Percentiles rank a stretch among this genome's conserved stretches.
phyloP scores from a whole-genome alignment of 1,139 yeast genomes.

The Scheffersomyces cryptocercus region DNA sequence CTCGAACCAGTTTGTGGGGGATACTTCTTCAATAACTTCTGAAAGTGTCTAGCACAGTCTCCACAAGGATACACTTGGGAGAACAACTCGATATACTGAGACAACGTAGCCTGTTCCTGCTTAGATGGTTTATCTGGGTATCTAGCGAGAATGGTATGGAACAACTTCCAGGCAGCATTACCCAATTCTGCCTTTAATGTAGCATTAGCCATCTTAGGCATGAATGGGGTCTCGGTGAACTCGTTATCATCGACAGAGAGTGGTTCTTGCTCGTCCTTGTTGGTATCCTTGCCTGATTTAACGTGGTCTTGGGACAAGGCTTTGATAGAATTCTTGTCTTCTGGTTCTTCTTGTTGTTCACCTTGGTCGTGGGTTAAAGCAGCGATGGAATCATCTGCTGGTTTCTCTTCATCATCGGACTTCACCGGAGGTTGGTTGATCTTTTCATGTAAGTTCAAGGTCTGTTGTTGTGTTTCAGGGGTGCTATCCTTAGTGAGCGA shows the following conservation, averaged over 20 bases:
- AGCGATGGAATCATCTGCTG: background rate
- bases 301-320: background rate
- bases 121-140: conserved; percentile 80
- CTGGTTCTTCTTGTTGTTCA: background rate
- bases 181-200: conserved; percentile 74
- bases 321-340: background rate
- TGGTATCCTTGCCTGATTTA: background rate
- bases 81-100: conserved; percentile 54
- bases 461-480: background rate
- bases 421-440: background rate
- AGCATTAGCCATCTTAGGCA: conserved; percentile 80
- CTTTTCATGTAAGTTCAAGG: too few species aligned
- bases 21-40: conserved; percentile 57
- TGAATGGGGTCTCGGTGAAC: conserved; percentile 57
- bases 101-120: conserved; percentile 63
- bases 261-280: background rate
- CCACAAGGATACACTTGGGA: conserved; percentile 90
- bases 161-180: conserved; percentile 80
- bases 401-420: background rate
- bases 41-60: conserved; percentile 93
- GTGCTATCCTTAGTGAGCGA: conserved; percentile 10
- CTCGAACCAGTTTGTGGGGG: conserved; percentile 87
- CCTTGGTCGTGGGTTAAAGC: conserved; percentile 1
- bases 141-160: conserved; percentile 89
- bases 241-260: conserved; percentile 8